Percentiles rank a stretch among this genome's conserved stretches.
Evolutionary conservation across 106 monocot species (phyloP).

Genomic region (Dioscorea zingiberensis): DNA sequence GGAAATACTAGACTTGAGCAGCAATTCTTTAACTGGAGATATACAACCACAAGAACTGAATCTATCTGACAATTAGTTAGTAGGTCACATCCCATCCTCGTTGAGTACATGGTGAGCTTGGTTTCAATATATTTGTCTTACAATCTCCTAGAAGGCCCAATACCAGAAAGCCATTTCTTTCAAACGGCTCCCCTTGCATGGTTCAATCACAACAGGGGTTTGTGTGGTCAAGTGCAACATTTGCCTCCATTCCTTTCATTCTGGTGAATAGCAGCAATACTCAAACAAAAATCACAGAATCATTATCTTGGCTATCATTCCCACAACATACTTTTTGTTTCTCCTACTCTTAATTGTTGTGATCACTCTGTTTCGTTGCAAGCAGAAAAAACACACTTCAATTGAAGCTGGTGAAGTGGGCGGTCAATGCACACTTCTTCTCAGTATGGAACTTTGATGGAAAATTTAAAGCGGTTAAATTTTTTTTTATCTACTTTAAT

Average conservation of each 20-base stretch:
- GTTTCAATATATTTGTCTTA: slow-evolving; percentile 33
- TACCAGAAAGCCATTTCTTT: slow-evolving; percentile 7
- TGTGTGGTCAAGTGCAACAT: slow-evolving; percentile 10
- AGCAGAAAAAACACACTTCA: neutral
- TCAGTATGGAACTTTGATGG: too few species aligned
- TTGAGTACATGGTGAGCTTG: slow-evolving; percentile 1
- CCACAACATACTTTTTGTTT: neutral
- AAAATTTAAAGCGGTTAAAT: too few species aligned
- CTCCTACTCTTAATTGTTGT: neutral
- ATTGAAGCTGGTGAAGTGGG: too few species aligned
- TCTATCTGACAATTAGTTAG: slow-evolving; percentile 21
- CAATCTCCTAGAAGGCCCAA: slow-evolving; percentile 15
- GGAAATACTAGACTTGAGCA: slow-evolving; percentile 17
- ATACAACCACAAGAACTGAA: slow-evolving; percentile 10
- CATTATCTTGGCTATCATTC: too few species aligned
- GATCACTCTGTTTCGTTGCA: too few species aligned
- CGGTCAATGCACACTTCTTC: too few species aligned
- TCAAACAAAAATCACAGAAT: neutral
- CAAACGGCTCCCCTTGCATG: neutral
- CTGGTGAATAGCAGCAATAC: neutral
- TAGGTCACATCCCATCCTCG: slow-evolving; percentile 10
- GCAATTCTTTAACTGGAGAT: slow-evolving; percentile 13
- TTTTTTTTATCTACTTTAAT: too few species aligned
- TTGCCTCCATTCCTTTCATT: neutral
- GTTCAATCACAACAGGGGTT: slow-evolving; percentile 12